Conservation (phyloP, 2,329 filamentous ascomycete genomes). For the Xylariaceae sp. region DNA sequence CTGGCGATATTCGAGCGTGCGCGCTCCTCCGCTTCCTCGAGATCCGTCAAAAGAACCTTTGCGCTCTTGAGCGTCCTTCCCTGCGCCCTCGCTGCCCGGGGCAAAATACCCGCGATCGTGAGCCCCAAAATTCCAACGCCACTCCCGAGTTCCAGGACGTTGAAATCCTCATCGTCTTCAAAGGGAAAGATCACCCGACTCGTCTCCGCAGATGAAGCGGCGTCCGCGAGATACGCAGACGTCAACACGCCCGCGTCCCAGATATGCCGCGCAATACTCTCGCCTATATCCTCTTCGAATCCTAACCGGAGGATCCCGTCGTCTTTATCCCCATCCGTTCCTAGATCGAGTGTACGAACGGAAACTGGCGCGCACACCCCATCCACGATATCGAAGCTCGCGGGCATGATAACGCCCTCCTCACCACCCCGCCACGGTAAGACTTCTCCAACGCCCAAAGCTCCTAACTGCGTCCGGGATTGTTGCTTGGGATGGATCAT, state of each 20-base stretch:
- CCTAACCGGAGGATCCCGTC: slow-evolving; percentile 33
- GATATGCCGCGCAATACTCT: slow-evolving; percentile 55
- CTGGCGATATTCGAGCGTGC: slow-evolving; percentile 43
- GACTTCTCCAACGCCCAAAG: slow-evolving; percentile 16
- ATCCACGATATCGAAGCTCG: slow-evolving; percentile 21
- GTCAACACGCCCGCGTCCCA: slow-evolving; percentile 54
- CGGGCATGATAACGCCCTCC: slow-evolving; percentile 26
- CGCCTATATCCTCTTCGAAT: slow-evolving; percentile 53
- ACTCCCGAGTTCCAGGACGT: slow-evolving; percentile 51
- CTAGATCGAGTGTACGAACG: slow-evolving; percentile 20
- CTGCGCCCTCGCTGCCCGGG: slow-evolving; percentile 19
- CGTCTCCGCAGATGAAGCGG: slow-evolving; percentile 11
- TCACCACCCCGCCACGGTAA: slow-evolving; percentile 15
- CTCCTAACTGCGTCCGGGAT: no score
- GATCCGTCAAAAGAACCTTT: slow-evolving; percentile 49
- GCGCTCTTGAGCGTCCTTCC: slow-evolving; percentile 12
- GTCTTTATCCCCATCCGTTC: background rate
- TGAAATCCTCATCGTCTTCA: slow-evolving; percentile 31
- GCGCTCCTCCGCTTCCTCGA: slow-evolving; percentile 48
- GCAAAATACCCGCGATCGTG: slow-evolving; percentile 39
- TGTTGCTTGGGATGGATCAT: slow-evolving; percentile 23
- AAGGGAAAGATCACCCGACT: slow-evolving; percentile 18
- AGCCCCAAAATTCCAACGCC: slow-evolving; percentile 53
- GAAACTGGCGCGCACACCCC: slow-evolving; percentile 23
- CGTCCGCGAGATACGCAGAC: slow-evolving; percentile 33